Percentiles rank a stretch among this genome's conserved stretches.
Conservation (phyloP, 768 basidiomycete species). For the Lactifluus subvellereus region DNA sequence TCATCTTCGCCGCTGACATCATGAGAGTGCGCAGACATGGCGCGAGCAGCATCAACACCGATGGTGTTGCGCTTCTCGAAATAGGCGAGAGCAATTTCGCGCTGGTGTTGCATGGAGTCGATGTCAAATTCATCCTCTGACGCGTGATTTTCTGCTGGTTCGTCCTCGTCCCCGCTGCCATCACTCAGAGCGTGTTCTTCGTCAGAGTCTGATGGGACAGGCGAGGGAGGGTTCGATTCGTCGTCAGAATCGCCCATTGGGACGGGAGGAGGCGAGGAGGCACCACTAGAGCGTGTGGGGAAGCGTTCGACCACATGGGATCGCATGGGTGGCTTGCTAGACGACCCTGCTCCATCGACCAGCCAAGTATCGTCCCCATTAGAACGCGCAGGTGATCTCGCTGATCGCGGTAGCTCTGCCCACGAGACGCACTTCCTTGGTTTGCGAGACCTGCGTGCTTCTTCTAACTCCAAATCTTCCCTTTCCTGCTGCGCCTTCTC, state of each 20-base stretch:
- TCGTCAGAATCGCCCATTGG: constrained; percentile 57
- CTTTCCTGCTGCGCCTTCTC: constrained; percentile 30
- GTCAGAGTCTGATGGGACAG: constrained; percentile 32
- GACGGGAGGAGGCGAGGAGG: constrained; percentile 23
- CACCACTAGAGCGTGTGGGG: constrained; percentile 31
- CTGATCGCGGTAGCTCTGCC: constrained; percentile 37
- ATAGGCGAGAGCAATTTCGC: constrained; percentile 70
- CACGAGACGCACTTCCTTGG: constrained; percentile 64
- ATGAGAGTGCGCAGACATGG: constrained; percentile 44
- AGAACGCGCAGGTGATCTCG: constrained; percentile 23
- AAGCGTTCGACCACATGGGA: constrained; percentile 62
- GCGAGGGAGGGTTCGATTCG: constrained; percentile 44
- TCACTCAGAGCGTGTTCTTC: constrained; percentile 20
- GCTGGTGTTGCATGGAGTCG: constrained; percentile 60
- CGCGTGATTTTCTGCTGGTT: constrained; percentile 33
- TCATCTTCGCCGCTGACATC: constrained; percentile 34
- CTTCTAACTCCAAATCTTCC: constrained; percentile 28
- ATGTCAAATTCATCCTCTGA: constrained; percentile 52
- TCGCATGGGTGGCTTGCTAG: constrained; percentile 52
- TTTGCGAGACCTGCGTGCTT: constrained; percentile 31
- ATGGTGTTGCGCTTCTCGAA: constrained; percentile 54
- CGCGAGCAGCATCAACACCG: constrained; percentile 46
- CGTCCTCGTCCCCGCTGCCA: constrained; percentile 25
- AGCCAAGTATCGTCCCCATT: constrained; percentile 54
- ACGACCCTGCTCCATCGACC: constrained; percentile 29